Conservation (phyloP, 2,329 filamentous ascomycete genomes). For the Cytospora leucostoma region DNA sequence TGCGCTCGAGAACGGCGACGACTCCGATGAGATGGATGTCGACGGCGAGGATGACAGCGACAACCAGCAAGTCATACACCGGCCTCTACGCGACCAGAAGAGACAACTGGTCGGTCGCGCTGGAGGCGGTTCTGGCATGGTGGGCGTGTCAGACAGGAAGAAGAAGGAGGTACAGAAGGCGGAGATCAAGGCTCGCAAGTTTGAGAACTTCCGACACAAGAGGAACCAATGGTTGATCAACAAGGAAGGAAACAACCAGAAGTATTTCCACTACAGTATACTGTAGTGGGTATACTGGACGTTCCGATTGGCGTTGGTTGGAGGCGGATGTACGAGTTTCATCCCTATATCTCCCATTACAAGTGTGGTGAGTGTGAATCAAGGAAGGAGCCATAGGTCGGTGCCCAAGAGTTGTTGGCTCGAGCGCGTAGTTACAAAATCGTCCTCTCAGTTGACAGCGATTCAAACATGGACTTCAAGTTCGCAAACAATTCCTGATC, state of each 20-base stretch:
- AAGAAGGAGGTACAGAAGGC: constrained; percentile 66
- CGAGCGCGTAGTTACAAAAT: not conserved
- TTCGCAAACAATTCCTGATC: not conserved
- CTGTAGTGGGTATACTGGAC: constrained; percentile 39
- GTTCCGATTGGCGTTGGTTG: not conserved
- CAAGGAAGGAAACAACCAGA: constrained; percentile 74
- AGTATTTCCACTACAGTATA: constrained; percentile 56
- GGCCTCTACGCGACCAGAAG: constrained; percentile 43
- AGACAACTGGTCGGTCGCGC: constrained; percentile 65
- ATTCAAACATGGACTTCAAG: not conserved
- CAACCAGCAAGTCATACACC: constrained; percentile 38
- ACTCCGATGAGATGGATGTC: constrained; percentile 41
- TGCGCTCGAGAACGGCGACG: constrained; percentile 53
- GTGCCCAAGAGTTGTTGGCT: not conserved
- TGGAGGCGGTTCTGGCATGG: constrained; percentile 74
- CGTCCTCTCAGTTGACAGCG: not conserved
- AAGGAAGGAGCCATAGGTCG: not conserved
- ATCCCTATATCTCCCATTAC: not conserved
- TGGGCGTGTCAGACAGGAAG: constrained; percentile 74
- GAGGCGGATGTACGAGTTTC: not conserved
- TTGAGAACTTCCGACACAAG: constrained; percentile 62
- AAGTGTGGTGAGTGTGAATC: not conserved
- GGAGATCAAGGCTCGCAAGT: constrained; percentile 69
- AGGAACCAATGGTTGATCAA: constrained; percentile 71
- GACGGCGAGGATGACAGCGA: constrained; percentile 42